phyloP scores from a whole-genome alignment of 345 rosid species.

The Raphanus raphanistrum region DNA sequence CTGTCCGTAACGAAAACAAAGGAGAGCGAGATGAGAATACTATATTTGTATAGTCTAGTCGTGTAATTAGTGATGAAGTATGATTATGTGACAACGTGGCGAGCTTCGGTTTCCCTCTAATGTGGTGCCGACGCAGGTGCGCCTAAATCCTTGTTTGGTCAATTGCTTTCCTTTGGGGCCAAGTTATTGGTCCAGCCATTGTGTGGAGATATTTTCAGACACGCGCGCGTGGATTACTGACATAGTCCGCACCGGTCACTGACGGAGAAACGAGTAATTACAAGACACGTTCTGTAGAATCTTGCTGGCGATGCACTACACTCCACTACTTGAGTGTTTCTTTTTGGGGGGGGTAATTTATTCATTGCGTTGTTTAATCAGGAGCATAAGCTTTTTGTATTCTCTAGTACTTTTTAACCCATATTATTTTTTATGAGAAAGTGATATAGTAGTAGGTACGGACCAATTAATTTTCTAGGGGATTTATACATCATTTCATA shows the following conservation, averaged over 20 bases:
- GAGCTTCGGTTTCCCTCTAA: neutral
- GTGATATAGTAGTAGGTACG: neutral
- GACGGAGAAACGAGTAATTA: neutral
- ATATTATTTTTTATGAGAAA: neutral
- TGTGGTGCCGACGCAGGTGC: slow-evolving; percentile 8
- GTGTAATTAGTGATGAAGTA: neutral
- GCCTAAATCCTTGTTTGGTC: neutral
- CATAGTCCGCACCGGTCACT: slow-evolving; percentile 9
- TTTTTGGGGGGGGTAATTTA: neutral
- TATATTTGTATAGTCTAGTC: neutral
- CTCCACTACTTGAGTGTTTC: slow-evolving; percentile 18
- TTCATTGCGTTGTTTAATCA: neutral
- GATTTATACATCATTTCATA: neutral
- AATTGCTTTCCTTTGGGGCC: slow-evolving; percentile 11
- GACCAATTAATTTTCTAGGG: neutral
- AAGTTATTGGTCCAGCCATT: slow-evolving; percentile 16
- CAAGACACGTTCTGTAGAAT: slow-evolving; percentile 22
- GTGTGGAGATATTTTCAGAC: slow-evolving; percentile 8
- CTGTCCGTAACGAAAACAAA: slow-evolving; percentile 15
- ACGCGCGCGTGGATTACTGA: slow-evolving; percentile 17
- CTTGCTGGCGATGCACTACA: slow-evolving; percentile 22
- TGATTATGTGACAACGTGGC: slow-evolving; percentile 14
- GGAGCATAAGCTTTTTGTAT: neutral
- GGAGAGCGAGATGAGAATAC: neutral
- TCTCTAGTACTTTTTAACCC: neutral